These are phyloP conservation scores for Nidularia sp. DNA, from an alignment of 768 basidiomycete species.

Conservation along the genomic window DNA sequence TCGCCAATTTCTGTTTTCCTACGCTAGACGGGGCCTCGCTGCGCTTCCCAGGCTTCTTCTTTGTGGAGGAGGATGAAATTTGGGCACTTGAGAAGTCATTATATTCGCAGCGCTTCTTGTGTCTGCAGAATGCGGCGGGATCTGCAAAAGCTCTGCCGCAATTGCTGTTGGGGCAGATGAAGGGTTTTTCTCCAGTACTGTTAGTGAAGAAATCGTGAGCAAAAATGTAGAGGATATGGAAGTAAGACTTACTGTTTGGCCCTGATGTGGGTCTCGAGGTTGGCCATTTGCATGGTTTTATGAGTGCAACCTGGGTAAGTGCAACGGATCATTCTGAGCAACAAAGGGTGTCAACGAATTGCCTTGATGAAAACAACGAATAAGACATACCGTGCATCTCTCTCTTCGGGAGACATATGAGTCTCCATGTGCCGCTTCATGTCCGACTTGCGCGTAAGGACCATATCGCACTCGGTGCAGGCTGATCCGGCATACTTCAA, in stretches of 20 bases:
- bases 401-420: background rate
- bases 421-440: background rate
- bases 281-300: slow-evolving; percentile 23
- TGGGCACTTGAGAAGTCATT: slow-evolving; percentile 4
- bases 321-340: slow-evolving; percentile 21
- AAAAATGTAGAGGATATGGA: background rate
- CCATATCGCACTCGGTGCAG: background rate
- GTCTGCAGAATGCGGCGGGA: slow-evolving; percentile 22
- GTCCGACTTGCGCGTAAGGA: background rate
- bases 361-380: background rate
- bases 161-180: slow-evolving; percentile 19
- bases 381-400: background rate
- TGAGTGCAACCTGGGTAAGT: slow-evolving; percentile 18
- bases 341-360: background rate
- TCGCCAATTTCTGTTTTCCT: background rate
- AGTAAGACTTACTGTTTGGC: slow-evolving; percentile 18
- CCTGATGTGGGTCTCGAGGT: slow-evolving; percentile 24
- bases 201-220: background rate
- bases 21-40: no score
- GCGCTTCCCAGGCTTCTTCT: no score
- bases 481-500: no score
- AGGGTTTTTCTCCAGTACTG: slow-evolving; percentile 22
- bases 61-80: background rate
- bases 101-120: slow-evolving; percentile 22
- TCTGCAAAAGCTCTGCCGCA: slow-evolving; percentile 17